A percentile compares a stretch with the other conserved stretches of the same genome.
Conservation (phyloP, 495 filamentous ascomycete genomes). For the Glonium stellatum region DNA sequence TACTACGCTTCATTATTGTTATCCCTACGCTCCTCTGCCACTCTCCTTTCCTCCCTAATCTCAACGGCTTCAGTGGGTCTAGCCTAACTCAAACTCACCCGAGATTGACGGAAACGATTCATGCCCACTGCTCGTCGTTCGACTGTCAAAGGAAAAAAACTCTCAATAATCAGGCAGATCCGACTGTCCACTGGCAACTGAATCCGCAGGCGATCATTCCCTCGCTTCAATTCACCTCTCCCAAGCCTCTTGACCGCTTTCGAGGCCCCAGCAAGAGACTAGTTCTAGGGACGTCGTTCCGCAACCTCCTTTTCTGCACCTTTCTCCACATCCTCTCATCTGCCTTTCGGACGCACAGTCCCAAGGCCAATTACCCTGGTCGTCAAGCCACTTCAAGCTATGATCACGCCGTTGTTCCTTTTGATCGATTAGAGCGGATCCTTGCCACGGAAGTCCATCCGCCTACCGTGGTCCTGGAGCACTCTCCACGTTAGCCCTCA, state of each 20-base stretch:
- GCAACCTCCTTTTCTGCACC: conserved; percentile 16
- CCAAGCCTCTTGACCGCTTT: conserved; percentile 20
- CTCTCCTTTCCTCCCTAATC: conserved; percentile 24
- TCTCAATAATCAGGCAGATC: background rate
- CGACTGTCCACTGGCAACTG: background rate
- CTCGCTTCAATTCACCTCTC: background rate
- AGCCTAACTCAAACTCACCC: conserved; percentile 18
- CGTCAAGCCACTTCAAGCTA: conserved; percentile 29
- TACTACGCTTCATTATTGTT: conserved; percentile 10
- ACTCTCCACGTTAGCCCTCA: conserved; percentile 24
- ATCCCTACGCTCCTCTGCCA: conserved; percentile 2
- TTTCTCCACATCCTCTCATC: conserved; percentile 13
- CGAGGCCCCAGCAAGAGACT: conserved; percentile 4
- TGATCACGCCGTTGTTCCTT: conserved; percentile 28
- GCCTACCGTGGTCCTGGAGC: conserved; percentile 32
- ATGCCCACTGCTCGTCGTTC: conserved; percentile 19
- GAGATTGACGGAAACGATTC: conserved; percentile 30
- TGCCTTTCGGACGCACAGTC: conserved; percentile 25
- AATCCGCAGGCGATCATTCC: background rate
- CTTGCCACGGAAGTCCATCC: conserved; percentile 23
- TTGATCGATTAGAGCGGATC: conserved; percentile 26
- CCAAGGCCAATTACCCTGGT: conserved; percentile 17
- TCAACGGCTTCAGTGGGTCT: conserved; percentile 17
- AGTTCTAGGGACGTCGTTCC: background rate
- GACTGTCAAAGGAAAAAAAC: background rate